These are phyloP conservation scores for Aspergillus leporis DNA, from an alignment of 495 filamentous ascomycete genomes.

Conservation along the genomic window DNA sequence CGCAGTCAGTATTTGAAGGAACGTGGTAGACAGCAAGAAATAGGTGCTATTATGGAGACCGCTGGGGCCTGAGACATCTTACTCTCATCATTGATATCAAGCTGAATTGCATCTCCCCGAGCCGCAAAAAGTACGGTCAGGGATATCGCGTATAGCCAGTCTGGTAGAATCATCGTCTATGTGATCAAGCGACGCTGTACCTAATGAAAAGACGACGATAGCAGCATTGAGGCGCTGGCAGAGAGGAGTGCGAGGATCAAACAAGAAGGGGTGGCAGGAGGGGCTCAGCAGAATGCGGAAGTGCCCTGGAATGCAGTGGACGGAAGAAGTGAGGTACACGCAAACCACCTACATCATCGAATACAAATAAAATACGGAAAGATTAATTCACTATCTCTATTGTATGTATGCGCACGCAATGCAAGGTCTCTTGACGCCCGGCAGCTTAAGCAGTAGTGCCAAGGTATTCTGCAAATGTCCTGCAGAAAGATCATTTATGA, in stretches of 20 bases:
- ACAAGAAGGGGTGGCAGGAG: neutral
- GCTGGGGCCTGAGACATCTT: slow-evolving; percentile 3
- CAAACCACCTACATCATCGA: neutral
- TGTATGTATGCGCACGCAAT: neutral
- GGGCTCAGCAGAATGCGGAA: slow-evolving; percentile 1
- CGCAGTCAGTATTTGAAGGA: slow-evolving; percentile 3
- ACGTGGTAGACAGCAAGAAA: neutral
- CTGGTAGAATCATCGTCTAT: neutral
- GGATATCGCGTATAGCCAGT: slow-evolving; percentile 5
- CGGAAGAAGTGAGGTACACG: neutral
- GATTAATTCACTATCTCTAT: neutral
- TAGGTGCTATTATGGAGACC: too few relatives aligned
- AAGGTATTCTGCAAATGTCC: too few relatives aligned
- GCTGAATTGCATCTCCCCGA: slow-evolving; percentile 30
- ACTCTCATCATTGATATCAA: slow-evolving; percentile 38
- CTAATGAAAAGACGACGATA: too few relatives aligned
- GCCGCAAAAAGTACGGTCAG: slow-evolving; percentile 31
- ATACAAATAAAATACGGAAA: too few relatives aligned
- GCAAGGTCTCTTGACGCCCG: too few relatives aligned
- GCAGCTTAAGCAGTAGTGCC: too few relatives aligned
- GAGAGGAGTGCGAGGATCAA: neutral
- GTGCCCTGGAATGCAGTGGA: neutral
- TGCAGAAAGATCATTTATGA: too few relatives aligned
- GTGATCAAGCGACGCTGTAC: neutral
- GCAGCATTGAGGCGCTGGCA: neutral